Evolutionary conservation across 2,329 filamentous ascomycete genomes (phyloP), one percentile per base, ranked within the genome.

Genomic region (Verticillium nonalfalfae): DNA sequence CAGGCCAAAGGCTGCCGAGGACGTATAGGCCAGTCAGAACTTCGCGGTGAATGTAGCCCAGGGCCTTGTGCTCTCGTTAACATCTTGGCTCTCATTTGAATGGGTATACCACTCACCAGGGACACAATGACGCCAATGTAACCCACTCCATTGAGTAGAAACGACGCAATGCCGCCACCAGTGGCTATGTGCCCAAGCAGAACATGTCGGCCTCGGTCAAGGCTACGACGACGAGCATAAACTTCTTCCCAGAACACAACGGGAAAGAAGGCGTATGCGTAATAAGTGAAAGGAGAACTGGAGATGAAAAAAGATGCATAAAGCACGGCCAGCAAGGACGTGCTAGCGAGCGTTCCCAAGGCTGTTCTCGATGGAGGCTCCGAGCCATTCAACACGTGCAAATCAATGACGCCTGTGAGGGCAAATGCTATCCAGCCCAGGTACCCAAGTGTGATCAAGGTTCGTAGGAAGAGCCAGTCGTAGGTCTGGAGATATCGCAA

Each of bases 161-260:
- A 80, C 34, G 84, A 82, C 26, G 84, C 66, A 35, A 83, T 75
- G 33, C 84, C 85, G 26, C 81, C 78, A 34, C 82, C 76, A 0
- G 88, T 87, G 60, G 83, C 79, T 52, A 93, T 77, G 66, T 93
- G 83, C 1, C 85, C 82, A 66, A 97, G 87, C 9, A 98, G 78
- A 58, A 85, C 81, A 65, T 81, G 82, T 59, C 83, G 81, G 3
- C 93, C 93, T 64, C 87, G 82, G 6, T 77, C 70, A 13, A 97
- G 74, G 52, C 90, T 90, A 56, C 82, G 80, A 61, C 93, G 84
- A 34, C 90, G 86, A 3, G 91, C 90, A 74, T 89, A 94, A 0
- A 97, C 91, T 70, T 97, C 93, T 74, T 97, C 94, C 95, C 95
- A 99, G 77, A 99, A 98, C 61, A 91, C 84, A 2, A 97, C 87